Base-by-base conservation (phyloP, 257 asterid genomes). In the Mentha longifolia region DNA sequence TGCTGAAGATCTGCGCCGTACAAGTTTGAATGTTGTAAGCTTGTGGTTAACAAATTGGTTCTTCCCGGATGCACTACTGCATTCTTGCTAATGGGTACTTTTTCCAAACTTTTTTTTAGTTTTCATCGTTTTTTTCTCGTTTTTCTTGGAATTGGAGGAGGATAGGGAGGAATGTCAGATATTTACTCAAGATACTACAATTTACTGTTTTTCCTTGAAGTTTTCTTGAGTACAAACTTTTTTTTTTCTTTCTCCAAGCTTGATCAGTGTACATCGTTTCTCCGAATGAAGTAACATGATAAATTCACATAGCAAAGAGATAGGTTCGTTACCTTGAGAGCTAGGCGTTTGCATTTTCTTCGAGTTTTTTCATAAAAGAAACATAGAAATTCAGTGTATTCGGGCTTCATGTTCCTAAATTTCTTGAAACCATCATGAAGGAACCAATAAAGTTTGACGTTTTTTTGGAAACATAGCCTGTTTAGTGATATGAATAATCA, bases 1-100 rank as follows among this genome's bases (percentile, higher is more conserved):
- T 92, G 99, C 88, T 95, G 87, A 89, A 61, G 66, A 74, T 65
- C 55, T 65, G 79, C 66, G 20, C 80, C 73, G 5, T 35, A 52
- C 39, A 20, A 56, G 50, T 68, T 67, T 45, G 62, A 11, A 66
- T 78, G 80, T 71, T 64, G 70, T 74, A 37, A 61, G 57, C 78
- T 61, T 66, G 71, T 78, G 76, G 61, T 75, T 72, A 77, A 57
- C 68, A 70, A 11, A 77, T 73, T 83, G 84, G 83, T 79, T 82
- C 85, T 79, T 82, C 85, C 76, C 52, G 70, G 84, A 74, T 84
- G 88, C 88, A 76, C 81, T 77, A 59, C 69, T 77, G 62, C 69
- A 72, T 76, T 85, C 87, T 76, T 78, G 88, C 85, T 89, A 74
- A 89, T 82, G 89, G 94, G 91, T 89, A 85, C 85, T 77, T 75